Evolutionary conservation across 352 stramenopile genomes (phyloP), one percentile per base, ranked within the genome.

Genomic region (Discostella stelligera): DNA sequence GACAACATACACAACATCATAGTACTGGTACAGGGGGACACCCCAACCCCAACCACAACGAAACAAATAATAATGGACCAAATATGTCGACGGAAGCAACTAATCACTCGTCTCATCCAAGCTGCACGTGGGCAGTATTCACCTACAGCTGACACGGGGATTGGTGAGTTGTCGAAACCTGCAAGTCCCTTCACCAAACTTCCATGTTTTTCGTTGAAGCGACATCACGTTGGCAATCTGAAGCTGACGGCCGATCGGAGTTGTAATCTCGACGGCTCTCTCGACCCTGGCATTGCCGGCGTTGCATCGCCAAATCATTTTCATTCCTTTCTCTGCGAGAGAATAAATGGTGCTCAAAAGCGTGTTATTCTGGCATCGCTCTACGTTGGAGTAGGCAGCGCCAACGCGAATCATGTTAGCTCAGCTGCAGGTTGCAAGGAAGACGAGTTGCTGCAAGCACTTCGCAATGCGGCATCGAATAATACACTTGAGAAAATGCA

Each of bases 301-400:
- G 32, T 75, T 44, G 37, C 68, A n/a, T 80, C 79, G 13, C 86
- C 86, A 11, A 55, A 59, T 25, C 82, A 90, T 64, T 92, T 92
- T 71, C 86, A 92, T 67, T 46, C 65, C 9, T 67, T 73, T 55
- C 63, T 92, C 2, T 89, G 77, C 50, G 11, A 82, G 25, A 76
- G 73, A 46, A 90, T 90, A 59, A 59, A 72, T 11, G 53, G 75
- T 56, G 79, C 87, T 14, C 61, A 81, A 73, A 49, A 82, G 48
- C 77, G 87, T 25, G 80, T 92, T 20, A 50, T 79, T n/a, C 52
- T 92, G 32, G 87, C 84, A 27, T 90, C 87, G 14, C 74, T 92
- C 11, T 92, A 92, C 39, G 77, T 92, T 53, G 87, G 87, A 9
- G 70, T 79, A 20, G 52, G 77, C 62, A 73, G 79, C 68, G 54